Conservation (phyloP, 345 rosid genomes). For the Odontarrhena argentea region DNA sequence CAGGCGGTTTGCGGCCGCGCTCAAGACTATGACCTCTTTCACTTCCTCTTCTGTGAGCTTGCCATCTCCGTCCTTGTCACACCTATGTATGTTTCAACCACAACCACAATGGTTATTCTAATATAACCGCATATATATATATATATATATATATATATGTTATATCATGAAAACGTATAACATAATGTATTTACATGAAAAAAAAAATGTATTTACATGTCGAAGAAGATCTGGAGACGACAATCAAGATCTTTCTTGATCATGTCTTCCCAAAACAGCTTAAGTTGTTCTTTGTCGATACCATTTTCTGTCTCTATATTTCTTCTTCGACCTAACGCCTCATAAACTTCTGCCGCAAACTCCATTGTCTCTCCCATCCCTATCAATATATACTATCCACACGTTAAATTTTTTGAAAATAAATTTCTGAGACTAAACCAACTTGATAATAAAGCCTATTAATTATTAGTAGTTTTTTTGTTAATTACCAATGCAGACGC, state of each 20-base stretch:
- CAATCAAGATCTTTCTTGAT: conserved; percentile 72
- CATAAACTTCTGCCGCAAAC: conserved; percentile 77
- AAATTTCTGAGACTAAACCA: no score
- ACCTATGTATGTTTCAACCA: conserved; percentile 50
- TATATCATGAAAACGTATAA: conserved; percentile 1
- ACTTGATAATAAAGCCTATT: background rate
- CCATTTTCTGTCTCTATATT: conserved; percentile 53
- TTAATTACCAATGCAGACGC: conserved; percentile 67
- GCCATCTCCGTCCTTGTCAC: conserved; percentile 97
- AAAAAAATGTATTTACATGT: conserved; percentile 65
- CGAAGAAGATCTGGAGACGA: conserved; percentile 90
- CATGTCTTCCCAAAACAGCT: conserved; percentile 89
- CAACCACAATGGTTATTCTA: background rate
- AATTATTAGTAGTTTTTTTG: background rate
- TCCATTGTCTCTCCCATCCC: conserved; percentile 94
- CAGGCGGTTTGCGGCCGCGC: conserved; percentile 88
- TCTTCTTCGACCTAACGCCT: conserved; percentile 76
- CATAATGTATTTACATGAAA: conserved; percentile 57
- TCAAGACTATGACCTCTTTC: conserved; percentile 79
- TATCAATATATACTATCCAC: conserved; percentile 21
- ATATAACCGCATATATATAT: background rate
- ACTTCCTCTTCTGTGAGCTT: conserved; percentile 86
- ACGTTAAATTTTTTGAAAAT: background rate
- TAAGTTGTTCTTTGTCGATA: conserved; percentile 63
- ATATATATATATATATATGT: background rate